A percentile compares a stretch with the other conserved stretches of the same genome.
Conservation (phyloP, 2,329 filamentous ascomycete genomes). For the Arthrobotrys megalospora region DNA sequence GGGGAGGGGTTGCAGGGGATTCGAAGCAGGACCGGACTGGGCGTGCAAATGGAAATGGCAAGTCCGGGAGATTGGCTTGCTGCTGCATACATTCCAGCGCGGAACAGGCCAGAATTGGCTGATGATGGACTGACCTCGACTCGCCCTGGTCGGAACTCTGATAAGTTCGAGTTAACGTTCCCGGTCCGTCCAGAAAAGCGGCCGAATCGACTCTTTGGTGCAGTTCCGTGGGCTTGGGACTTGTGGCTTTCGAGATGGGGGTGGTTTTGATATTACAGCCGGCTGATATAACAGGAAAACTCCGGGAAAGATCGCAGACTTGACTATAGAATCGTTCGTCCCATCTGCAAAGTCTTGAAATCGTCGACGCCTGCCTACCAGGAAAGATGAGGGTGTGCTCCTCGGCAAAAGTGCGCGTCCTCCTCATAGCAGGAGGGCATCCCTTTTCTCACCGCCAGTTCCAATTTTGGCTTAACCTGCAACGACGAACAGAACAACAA, state of each 20-base stretch:
- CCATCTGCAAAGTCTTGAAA: conserved; percentile 3
- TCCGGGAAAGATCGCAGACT: neutral
- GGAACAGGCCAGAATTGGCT: conserved; percentile 57
- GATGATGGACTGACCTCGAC: conserved; percentile 53
- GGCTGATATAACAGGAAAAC: neutral
- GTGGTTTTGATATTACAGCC: neutral
- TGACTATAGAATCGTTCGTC: neutral
- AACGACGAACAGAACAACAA: conserved; percentile 26
- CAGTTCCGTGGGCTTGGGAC: conserved; percentile 9
- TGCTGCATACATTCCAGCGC: conserved; percentile 18
- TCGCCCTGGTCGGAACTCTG: conserved; percentile 18
- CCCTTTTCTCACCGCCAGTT: conserved; percentile 33
- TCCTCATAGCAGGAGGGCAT: conserved; percentile 12
- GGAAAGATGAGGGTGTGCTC: conserved; percentile 23
- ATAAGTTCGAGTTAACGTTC: neutral
- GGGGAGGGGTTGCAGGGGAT: conserved; percentile 34
- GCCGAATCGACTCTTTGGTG: conserved; percentile 20
- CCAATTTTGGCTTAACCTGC: conserved; percentile 23
- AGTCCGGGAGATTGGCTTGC: conserved; percentile 51
- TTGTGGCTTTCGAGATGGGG: neutral
- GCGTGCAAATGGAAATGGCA: conserved; percentile 20
- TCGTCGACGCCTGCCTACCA: neutral
- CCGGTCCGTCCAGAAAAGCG: neutral
- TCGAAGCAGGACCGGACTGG: conserved; percentile 23
- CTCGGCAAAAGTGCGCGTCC: conserved; percentile 43